Evolutionary conservation across 2,329 filamentous ascomycete species (phyloP), one percentile per base, ranked within the genome.

Genomic region (Beauveria brongniartii): DNA sequence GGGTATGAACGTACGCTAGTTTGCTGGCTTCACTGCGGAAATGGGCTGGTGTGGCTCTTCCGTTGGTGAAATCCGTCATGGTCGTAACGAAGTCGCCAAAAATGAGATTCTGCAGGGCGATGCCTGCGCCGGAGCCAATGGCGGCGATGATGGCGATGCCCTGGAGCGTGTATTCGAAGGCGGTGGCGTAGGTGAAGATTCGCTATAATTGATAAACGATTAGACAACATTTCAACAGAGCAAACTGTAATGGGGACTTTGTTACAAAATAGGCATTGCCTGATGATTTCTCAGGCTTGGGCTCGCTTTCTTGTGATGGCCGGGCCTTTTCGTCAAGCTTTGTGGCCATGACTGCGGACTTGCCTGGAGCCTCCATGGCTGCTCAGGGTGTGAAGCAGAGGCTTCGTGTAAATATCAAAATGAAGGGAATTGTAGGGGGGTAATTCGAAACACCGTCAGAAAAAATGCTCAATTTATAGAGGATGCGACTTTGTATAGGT

Each of bases 51-150:
- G 66, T 61, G 1, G 68, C 66, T 12, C 59, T 55, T 5, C 68
- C 68, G 14, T 67, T 67, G 40, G 68, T 65, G 44, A 72, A 76
- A 57, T 73, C 64, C 41, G 69, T 71, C 52, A 75, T 70, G 40
- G 68, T 64, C 9, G 72, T 75, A 60, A 76, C 66, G 58, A 76
- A 75, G 16, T 62, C 55, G 59, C 74, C 74, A 59, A 76, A 73
- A n/a, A 76, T 72, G 56, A 76, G 68, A 50, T 75, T 75, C 60
- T 73, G 70, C 4, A 74, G 64, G 10, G 74, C 72, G 34, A 75
- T 70, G 30, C 69, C 74, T 1, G 72, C 69, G 28, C 74, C 74
- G 5, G 74, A 75, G 5, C 65, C 72, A 47, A 75, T 66, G 12
- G 74, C 72, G 34, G 72, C 71, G 16, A 70, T 3, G 30, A 73